Base-by-base conservation (phyloP, 768 basidiomycete species). In the Podaxis sp. region DNA sequence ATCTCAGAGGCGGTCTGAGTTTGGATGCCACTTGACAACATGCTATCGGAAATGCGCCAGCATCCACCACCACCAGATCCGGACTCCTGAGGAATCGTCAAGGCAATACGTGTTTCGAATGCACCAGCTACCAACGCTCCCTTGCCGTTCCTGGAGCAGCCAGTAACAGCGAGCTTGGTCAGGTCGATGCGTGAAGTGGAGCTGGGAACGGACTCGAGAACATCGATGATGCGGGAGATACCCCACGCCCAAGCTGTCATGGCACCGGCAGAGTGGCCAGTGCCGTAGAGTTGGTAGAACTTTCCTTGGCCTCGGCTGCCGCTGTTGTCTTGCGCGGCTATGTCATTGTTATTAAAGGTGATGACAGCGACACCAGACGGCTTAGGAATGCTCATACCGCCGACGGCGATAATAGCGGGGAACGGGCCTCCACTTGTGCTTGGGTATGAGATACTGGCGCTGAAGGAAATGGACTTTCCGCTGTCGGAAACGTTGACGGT, bases 211-310 rank as follows among this genome's bases (percentile, higher is more conserved):
- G 70, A 70, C 73, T 84, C 82, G 60, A 87, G 79, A n/a, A 78
- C 82, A 68, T 86, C 86, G 70, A 87, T 84, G 69, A 87, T 79
- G 40, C 86, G 83, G 60, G 77, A 77, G 54, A 86, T 79, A 65
- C 82, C 85, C 86, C 85, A 86, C 3, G 81, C 82, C 86, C 86
- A 87, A 2, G 86, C 84, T 17, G 77, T 84, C 82, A 86, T 81
- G 8, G 85, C 82, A 49, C 75, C 73, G 0, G 85, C 84, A 48
- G 77, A 78, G 51, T 78, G 77, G 57, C 66, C 70, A 24, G 67
- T 72, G 10, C 84, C 84, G 71, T 83, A 86, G 51, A 87, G 76
- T 48, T 77, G 77, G 74, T 81, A 87, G 78, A 87, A 87, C 60
- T 82, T 81, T 38, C 86, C 85, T 52, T 75, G 67, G 11, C 86